Evolutionary conservation across 2,329 filamentous ascomycete genomes (phyloP).

Genomic region (Microsporum audouinii): DNA sequence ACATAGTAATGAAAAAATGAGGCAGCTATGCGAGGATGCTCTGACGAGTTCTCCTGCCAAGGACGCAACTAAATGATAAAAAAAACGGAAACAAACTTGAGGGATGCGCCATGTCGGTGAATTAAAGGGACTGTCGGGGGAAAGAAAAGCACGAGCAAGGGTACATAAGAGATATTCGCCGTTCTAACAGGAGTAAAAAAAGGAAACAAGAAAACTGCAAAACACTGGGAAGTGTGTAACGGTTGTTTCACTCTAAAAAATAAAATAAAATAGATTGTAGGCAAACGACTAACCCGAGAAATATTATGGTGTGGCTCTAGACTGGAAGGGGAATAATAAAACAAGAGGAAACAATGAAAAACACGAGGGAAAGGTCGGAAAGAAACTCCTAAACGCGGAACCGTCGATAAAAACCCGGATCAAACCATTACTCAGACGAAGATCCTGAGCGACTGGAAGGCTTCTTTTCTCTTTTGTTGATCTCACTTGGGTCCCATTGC

Average conservation of each 20-base stretch:
- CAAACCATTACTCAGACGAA: neutral
- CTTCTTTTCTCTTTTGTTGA: slow-evolving; percentile 17
- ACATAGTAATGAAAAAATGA: neutral
- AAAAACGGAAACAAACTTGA: neutral
- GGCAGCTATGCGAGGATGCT: neutral
- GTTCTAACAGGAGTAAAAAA: neutral
- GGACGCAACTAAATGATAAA: neutral
- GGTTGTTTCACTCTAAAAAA: neutral
- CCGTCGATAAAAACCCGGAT: neutral
- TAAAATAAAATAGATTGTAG: neutral
- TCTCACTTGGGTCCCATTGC: slow-evolving; percentile 35
- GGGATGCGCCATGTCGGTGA: neutral
- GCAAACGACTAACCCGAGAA: neutral
- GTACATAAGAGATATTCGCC: neutral
- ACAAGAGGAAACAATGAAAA: neutral
- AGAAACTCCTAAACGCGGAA: neutral
- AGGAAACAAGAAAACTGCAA: neutral
- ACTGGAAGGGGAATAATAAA: neutral
- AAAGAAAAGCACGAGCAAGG: neutral
- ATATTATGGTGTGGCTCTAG: neutral
- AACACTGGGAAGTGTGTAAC: neutral
- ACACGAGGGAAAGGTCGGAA: slow-evolving; percentile 1
- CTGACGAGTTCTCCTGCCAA: neutral
- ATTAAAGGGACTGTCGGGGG: neutral
- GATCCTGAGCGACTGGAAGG: neutral